These are phyloP conservation scores for Chlamydomonas sp. DNA, from an alignment of 139 green algal genomes.

Conservation along the genomic window DNA sequence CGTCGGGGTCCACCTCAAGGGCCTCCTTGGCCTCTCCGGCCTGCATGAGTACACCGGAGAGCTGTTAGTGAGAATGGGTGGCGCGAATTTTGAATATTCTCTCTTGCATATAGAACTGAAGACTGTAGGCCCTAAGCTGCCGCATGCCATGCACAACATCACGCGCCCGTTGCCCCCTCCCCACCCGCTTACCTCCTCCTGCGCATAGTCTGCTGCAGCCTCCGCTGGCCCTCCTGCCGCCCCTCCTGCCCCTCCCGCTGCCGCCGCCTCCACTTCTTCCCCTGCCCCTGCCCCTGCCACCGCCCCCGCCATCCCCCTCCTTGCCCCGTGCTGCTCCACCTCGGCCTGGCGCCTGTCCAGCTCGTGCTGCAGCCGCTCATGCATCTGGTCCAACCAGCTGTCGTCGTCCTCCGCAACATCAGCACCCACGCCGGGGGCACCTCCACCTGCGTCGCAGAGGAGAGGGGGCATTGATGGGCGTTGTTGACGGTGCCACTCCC, in stretches of 20 bases:
- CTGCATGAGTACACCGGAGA: no score
- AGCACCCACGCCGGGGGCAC: not conserved
- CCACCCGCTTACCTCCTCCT: not conserved
- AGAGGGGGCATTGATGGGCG: no score
- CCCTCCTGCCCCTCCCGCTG: no score
- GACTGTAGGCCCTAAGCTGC: no score
- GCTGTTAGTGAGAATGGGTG: no score
- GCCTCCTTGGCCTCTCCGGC: not conserved
- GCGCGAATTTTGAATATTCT: no score
- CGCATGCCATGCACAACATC: no score
- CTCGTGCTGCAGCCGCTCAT: constrained; percentile 28
- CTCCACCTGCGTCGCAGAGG: not conserved
- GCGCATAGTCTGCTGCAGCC: not conserved
- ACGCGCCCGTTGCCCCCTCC: not conserved
- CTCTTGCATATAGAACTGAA: no score
- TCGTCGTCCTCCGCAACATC: constrained; percentile 32
- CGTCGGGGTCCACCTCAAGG: constrained; percentile 44
- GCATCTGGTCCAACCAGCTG: constrained; percentile 36
- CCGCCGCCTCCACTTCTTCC: no score
- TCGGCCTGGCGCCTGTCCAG: constrained; percentile 20
- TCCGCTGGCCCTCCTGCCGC: not conserved
- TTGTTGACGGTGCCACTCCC: no score
- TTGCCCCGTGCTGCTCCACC: not conserved
- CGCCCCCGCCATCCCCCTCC: not conserved
- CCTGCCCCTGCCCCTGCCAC: no score